phyloP scores from a whole-genome alignment of 2,329 filamentous ascomycete species.

The Colletotrichum cordylinicola region DNA sequence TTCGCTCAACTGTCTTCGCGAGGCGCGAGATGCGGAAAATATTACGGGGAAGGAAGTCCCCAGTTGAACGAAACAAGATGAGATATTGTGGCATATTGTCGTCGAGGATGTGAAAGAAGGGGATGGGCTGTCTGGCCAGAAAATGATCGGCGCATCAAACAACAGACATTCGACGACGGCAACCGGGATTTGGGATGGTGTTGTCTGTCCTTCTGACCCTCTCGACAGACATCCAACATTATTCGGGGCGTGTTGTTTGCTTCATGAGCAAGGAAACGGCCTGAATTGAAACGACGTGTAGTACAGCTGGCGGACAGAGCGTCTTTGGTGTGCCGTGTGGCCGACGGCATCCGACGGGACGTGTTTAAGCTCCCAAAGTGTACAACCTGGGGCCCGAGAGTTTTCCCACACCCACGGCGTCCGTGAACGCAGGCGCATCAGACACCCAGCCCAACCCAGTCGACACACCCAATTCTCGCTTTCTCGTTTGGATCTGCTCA shows the following conservation, averaged over 20 bases:
- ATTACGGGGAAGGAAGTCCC: neutral
- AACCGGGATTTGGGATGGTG: neutral
- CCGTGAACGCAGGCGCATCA: neutral
- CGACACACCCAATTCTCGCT: neutral
- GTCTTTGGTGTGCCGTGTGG: neutral
- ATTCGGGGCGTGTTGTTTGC: neutral
- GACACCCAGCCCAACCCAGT: neutral
- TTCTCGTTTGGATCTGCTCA: neutral
- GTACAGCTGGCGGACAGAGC: conserved; percentile 7
- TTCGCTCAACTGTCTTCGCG: neutral
- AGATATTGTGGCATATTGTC: neutral
- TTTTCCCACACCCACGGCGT: neutral
- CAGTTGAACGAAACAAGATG: conserved; percentile 3
- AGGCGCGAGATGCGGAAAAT: neutral
- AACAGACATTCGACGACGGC: conserved; percentile 9
- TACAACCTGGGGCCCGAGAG: conserved; percentile 5
- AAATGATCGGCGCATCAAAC: neutral
- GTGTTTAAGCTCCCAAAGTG: neutral
- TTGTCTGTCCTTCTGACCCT: neutral
- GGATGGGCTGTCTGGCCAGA: neutral
- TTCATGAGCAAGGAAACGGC: conserved; percentile 4
- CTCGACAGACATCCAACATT: neutral
- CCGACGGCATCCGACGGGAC: conserved; percentile 4
- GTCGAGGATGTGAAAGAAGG: neutral
- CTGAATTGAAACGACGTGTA: conserved; percentile 3